Percentiles rank a stretch among this genome's conserved stretches.
These are phyloP conservation scores for Fusarium floridanum DNA, from an alignment of 2,329 filamentous ascomycete species.

Conservation along the genomic window DNA sequence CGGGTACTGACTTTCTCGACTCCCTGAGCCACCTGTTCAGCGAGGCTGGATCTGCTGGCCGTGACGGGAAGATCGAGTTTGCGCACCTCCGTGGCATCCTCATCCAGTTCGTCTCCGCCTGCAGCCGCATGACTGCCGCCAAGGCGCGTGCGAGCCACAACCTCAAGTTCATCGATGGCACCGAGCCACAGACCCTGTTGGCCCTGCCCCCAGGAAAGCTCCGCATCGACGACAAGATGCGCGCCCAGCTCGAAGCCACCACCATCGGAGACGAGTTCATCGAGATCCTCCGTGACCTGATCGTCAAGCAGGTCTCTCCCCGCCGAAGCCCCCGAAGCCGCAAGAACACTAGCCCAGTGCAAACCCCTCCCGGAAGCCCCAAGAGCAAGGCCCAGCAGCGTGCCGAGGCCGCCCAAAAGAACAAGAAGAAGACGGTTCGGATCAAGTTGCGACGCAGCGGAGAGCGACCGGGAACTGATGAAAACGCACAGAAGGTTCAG, in stretches of 20 bases:
- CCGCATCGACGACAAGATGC: conserved; percentile 10
- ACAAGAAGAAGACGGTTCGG: conserved; percentile 7
- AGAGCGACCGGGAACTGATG: not conserved
- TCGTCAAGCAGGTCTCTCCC: conserved; percentile 28
- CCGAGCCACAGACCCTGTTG: conserved; percentile 16
- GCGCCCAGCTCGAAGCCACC: conserved; percentile 13
- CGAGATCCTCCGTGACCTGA: conserved; percentile 10
- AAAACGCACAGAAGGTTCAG: not conserved
- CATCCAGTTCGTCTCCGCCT: conserved; percentile 22
- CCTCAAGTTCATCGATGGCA: conserved; percentile 40
- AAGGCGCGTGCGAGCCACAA: conserved; percentile 27
- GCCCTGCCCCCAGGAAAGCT: conserved; percentile 21
- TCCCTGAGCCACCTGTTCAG: conserved; percentile 35
- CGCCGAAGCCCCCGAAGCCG: conserved; percentile 10
- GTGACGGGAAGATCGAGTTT: conserved; percentile 28
- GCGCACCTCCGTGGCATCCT: conserved; percentile 19
- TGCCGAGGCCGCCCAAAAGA: conserved; percentile 7
- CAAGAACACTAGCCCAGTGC: conserved; percentile 13
- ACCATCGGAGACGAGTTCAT: conserved; percentile 27
- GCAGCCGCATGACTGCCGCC: conserved; percentile 26
- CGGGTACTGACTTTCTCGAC: conserved; percentile 27
- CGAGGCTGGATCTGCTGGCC: conserved; percentile 28
- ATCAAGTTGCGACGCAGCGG: conserved; percentile 8
- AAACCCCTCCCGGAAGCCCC: conserved; percentile 12
- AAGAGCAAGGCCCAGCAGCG: conserved; percentile 24